Base-by-base conservation (phyloP, 2,329 filamentous ascomycete species). In the Fusarium poae region DNA sequence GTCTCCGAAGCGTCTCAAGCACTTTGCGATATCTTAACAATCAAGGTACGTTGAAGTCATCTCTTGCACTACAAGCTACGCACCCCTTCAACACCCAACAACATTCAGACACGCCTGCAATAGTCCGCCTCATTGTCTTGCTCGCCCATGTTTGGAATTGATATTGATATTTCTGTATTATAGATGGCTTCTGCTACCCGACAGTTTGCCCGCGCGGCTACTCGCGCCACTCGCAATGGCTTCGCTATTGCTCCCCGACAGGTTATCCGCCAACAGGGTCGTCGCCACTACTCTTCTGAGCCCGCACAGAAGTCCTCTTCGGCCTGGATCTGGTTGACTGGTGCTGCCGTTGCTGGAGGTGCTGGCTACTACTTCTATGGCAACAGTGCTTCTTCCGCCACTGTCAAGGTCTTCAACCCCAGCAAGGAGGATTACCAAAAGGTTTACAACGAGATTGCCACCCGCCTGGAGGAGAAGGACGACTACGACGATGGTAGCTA, bases 401-500 rank as follows among this genome's bases (percentile, higher is more conserved):
- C 84, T 35, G 72, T 83, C 78, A 87, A 87, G 77, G 78, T 88
- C 72, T 91, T 95, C 83, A 87, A 84, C 52, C 93, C 94, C 65
- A 91, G 88, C 76, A 89, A 91, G 82, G 90, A 91, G 75, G 94
- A 99, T 82, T 98, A 97, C 85, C 94, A 97, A 85, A 91, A 92
- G 81, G 93, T 98, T 55, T 98, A 98, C 85, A 88, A 97, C 79
- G 91, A 90, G 77, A 89, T 98, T 74, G 94, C 95, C 57, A 82
- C 85, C 77, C 86, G 86, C 65, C 84, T 98, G 57, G 91, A 96
- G 80, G 92, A 97, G 82, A 89, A 97, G 78, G 93, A 96, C 74
- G 91, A 97, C 72, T 98, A 98, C 79, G 95, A 98, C 77, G 95
- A 99, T 80, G 95, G 96, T 73, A 96, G 92, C 84, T 98, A 97